These are phyloP conservation scores for Acanthamoeba castellanii DNA, from an alignment of 208 protist genomes.

Conservation along the genomic window DNA sequence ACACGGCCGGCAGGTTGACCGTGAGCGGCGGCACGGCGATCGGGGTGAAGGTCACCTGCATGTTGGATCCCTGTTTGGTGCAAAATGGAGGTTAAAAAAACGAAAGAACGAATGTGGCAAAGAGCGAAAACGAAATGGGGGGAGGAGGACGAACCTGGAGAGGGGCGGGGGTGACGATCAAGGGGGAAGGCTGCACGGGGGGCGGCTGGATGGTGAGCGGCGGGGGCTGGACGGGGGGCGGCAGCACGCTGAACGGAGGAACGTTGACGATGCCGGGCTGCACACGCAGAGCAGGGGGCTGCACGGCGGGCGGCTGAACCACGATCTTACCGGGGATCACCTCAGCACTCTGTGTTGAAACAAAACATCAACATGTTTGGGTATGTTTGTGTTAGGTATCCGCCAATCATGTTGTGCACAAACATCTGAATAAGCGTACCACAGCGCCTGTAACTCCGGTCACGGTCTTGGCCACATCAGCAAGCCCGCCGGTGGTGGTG, in stretches of 20 bases:
- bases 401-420: too few species aligned
- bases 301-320: slow-evolving; percentile 14
- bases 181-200: slow-evolving; percentile 9
- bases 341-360: slow-evolving; percentile 34
- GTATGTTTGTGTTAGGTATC: too few species aligned
- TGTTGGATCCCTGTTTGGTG: not conserved
- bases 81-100: too few species aligned
- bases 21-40: slow-evolving; percentile 6
- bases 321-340: slow-evolving; percentile 43
- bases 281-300: not conserved
- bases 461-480: slow-evolving; percentile 1
- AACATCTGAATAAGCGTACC: not conserved
- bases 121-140: not conserved
- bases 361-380: too few species aligned
- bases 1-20: slow-evolving; percentile 18
- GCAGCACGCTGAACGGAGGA: not conserved
- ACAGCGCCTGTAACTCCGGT: not conserved
- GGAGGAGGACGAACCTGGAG: not conserved
- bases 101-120: not conserved
- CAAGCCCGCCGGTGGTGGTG: not conserved
- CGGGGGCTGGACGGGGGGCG: not conserved
- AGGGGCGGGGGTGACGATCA: slow-evolving; percentile 1
- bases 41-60: slow-evolving; percentile 6
- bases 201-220: slow-evolving; percentile 12
- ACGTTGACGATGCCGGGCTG: slow-evolving; percentile 39